Conservation (phyloP, 768 basidiomycete species). For the Trametes meyenii region DNA sequence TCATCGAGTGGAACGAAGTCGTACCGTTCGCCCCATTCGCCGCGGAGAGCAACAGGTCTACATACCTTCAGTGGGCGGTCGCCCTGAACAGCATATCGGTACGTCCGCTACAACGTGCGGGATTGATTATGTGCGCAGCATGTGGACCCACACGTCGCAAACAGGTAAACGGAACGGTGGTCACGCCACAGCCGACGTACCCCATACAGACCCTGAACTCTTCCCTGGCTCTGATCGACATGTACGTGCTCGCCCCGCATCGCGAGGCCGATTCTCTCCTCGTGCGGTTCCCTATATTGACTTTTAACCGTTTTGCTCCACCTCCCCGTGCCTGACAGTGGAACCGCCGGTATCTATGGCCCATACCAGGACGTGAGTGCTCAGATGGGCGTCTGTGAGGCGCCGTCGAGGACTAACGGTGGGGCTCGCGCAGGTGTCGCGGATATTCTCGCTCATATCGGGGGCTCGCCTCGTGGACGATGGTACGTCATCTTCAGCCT, state of each 20-base stretch:
- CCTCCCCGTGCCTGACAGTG: conserved; percentile 44
- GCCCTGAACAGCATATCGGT: conserved; percentile 60
- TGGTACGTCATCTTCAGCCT: conserved; percentile 37
- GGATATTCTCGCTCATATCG: conserved; percentile 60
- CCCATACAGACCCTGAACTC: conserved; percentile 52
- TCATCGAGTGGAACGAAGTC: conserved; percentile 75
- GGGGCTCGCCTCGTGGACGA: conserved; percentile 69
- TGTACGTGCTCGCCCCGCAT: conserved; percentile 47
- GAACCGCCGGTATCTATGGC: conserved; percentile 71
- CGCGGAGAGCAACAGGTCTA: conserved; percentile 57
- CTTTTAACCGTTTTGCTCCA: conserved; percentile 2
- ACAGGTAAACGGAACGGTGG: conserved; percentile 58
- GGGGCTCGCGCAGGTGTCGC: conserved; percentile 54
- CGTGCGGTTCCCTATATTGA: not conserved
- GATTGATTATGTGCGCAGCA: conserved; percentile 8
- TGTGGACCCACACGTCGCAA: conserved; percentile 1
- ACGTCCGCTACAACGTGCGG: conserved; percentile 22
- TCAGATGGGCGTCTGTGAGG: conserved; percentile 16
- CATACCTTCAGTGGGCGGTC: conserved; percentile 79
- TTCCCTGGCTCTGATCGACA: conserved; percentile 72
- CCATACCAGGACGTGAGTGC: conserved; percentile 72
- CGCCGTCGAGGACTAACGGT: not conserved
- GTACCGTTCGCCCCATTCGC: conserved; percentile 72
- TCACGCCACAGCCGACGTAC: conserved; percentile 67
- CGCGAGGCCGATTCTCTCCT: not conserved